Evolutionary conservation across 257 asterid genomes (phyloP).

Genomic region (Haberlea rhodopensis): DNA sequence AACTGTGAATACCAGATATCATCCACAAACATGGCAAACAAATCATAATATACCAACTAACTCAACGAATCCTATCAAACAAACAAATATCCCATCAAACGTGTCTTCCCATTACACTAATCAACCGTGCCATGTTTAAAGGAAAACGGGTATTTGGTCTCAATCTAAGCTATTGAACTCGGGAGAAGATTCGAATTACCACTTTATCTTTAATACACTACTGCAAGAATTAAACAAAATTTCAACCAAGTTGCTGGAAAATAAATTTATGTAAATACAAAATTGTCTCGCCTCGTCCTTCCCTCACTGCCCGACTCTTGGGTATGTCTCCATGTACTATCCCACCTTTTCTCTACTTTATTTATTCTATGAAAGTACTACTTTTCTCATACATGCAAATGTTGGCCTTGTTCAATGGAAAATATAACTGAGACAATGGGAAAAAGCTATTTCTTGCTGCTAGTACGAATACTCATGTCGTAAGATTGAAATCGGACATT

Average conservation of each 20-base stretch:
- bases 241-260: no score
- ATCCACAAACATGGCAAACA: constrained; percentile 23
- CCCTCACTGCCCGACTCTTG: no score
- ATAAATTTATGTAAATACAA: no score
- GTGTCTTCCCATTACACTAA: neutral
- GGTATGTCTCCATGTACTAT: no score
- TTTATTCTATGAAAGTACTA: constrained; percentile 22
- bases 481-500: constrained; percentile 41
- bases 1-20: constrained; percentile 20
- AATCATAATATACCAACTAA: neutral
- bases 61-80: constrained; percentile 17
- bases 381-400: constrained; percentile 26
- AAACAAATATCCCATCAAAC: constrained; percentile 20
- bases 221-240: no score
- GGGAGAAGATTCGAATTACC: no score
- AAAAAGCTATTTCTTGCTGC: constrained; percentile 30
- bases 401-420: constrained; percentile 28
- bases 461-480: constrained; percentile 32
- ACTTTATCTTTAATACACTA: no score
- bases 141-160: no score
- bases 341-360: constrained; percentile 14
- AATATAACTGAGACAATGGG: constrained; percentile 45
- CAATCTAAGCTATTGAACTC: no score
- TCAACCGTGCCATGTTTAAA: no score
- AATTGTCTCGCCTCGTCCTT: no score